Percentiles rank a stretch among this genome's conserved stretches.
Conservation (phyloP, 1,284 basidiomycete species). For the Leccinum angustisporum region DNA sequence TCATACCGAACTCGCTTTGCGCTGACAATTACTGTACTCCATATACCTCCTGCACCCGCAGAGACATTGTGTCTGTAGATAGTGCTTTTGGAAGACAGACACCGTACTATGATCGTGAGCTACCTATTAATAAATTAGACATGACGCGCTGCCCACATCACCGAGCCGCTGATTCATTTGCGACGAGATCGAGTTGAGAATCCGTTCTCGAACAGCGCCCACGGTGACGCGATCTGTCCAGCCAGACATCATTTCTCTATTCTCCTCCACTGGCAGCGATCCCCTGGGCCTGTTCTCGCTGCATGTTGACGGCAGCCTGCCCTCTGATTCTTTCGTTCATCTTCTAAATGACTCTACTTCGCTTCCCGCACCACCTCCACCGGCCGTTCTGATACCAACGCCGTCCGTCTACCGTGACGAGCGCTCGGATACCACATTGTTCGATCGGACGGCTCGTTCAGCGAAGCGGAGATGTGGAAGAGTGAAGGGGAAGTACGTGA, state of each 20-base stretch:
- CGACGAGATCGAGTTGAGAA: slow-evolving; percentile 20
- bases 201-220: slow-evolving; percentile 10
- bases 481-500: no score
- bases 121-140: slow-evolving; percentile 9
- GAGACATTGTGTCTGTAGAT: slow-evolving; percentile 7
- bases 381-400: slow-evolving; percentile 45
- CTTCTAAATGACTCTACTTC: slow-evolving; percentile 62
- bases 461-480: no score
- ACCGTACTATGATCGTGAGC: not conserved
- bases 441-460: no score
- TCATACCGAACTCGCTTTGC: slow-evolving; percentile 12
- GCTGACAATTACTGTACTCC: slow-evolving; percentile 1
- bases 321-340: slow-evolving; percentile 65
- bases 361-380: slow-evolving; percentile 47
- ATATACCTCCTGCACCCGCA: slow-evolving; percentile 16
- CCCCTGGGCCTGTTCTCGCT: slow-evolving; percentile 61
- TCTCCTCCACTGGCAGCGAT: slow-evolving; percentile 72
- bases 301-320: slow-evolving; percentile 51
- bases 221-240: slow-evolving; percentile 46
- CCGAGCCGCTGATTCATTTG: slow-evolving; percentile 17
- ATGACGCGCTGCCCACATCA: not conserved
- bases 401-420: slow-evolving; percentile 33
- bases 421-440: slow-evolving; percentile 15
- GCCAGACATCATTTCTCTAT: slow-evolving; percentile 68
- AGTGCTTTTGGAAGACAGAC: not conserved